These are phyloP conservation scores for Gloeopeniophorella convolvens DNA, from an alignment of 768 basidiomycete species.

Conservation along the genomic window DNA sequence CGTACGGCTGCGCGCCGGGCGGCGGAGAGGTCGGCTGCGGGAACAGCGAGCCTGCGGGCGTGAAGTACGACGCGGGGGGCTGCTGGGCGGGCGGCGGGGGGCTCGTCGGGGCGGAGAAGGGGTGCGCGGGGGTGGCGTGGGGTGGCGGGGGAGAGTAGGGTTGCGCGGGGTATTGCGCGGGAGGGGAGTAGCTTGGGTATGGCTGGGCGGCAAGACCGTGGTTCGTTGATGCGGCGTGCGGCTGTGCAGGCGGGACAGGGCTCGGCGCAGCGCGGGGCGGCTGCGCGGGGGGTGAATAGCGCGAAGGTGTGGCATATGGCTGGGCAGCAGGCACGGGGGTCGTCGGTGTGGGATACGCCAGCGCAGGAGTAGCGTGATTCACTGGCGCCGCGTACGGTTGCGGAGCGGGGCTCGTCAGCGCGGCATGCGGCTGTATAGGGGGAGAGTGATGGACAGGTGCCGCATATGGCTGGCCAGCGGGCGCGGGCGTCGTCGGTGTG, in stretches of 20 bases:
- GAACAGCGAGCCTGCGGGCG: not conserved
- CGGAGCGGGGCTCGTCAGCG: not conserved
- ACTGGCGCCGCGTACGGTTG: not conserved
- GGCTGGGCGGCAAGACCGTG: too few species aligned
- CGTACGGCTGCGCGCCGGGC: not conserved
- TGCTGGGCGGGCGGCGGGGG: not conserved
- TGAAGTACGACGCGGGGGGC: not conserved
- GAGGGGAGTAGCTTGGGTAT: not conserved
- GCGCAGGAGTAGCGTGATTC: not conserved
- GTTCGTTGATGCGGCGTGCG: too few species aligned
- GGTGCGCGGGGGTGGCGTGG: not conserved
- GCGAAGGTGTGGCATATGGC: not conserved
- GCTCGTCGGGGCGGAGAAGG: not conserved
- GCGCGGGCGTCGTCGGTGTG: too few species aligned
- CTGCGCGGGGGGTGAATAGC: not conserved
- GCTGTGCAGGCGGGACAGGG: not conserved
- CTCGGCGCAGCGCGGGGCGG: not conserved
- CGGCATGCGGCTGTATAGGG: not conserved
- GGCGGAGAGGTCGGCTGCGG: slow-evolving; percentile 5
- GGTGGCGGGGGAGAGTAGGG: not conserved
- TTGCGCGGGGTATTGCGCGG: not conserved
- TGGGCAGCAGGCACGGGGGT: slow-evolving; percentile 1
- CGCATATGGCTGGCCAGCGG: not conserved
- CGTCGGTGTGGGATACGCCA: not conserved
- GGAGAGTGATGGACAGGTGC: not conserved